Percentiles rank a stretch among this genome's conserved stretches.
Evolutionary conservation across 1,139 yeast species (phyloP).

Genomic region (Scheffersomyces cryptocercus): DNA sequence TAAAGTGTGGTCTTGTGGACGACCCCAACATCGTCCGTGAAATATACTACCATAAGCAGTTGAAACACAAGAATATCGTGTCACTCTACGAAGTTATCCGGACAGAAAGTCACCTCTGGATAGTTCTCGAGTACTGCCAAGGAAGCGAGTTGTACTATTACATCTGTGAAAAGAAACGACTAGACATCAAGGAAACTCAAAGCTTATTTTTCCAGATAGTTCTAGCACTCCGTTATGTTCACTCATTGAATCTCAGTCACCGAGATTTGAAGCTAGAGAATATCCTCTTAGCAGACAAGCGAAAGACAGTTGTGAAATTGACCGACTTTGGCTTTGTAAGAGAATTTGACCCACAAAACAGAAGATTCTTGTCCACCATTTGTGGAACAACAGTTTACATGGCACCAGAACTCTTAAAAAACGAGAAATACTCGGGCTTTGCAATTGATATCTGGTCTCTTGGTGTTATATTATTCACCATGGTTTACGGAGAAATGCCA

Average conservation of each 20-base stretch:
- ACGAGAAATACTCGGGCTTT: constrained; percentile 76
- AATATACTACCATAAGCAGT: constrained; percentile 83
- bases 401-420: constrained; percentile 88
- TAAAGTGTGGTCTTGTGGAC: constrained; percentile 79
- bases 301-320: constrained; percentile 60
- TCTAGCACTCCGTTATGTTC: constrained; percentile 84
- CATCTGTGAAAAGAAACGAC: constrained; percentile 56
- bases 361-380: constrained; percentile 68
- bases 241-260: constrained; percentile 79
- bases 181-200: constrained; percentile 57
- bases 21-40: constrained; percentile 93
- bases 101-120: constrained; percentile 79
- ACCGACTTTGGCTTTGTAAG: constrained; percentile 95
- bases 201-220: constrained; percentile 73
- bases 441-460: constrained; percentile 89
- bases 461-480: constrained; percentile 89
- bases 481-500: constrained; percentile 87
- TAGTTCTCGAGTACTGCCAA: constrained; percentile 87
- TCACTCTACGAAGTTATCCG: constrained; percentile 82
- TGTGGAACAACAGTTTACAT: constrained; percentile 96
- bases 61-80: constrained; percentile 82
- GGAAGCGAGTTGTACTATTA: constrained; percentile 84
- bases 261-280: constrained; percentile 89
- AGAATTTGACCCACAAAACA: constrained; percentile 57
- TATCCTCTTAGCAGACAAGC: constrained; percentile 69